Evolutionary conservation across 1,139 yeast species (phyloP).

Genomic region (Eremothecium gossypii): DNA sequence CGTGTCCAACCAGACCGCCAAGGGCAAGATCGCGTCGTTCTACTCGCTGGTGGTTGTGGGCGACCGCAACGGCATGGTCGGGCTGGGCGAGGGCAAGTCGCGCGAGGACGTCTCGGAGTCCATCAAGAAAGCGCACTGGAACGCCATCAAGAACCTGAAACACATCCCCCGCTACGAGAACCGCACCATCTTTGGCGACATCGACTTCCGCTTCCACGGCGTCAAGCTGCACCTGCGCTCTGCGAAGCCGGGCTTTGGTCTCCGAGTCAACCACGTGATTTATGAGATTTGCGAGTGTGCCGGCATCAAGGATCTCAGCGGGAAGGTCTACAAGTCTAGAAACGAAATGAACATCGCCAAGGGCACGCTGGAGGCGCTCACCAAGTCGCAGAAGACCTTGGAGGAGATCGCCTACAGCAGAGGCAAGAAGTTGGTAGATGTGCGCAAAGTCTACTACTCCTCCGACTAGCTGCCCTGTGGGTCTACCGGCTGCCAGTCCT

Average conservation of each 20-base stretch:
- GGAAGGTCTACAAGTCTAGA: conserved; percentile 85
- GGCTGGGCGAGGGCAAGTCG: conserved; percentile 92
- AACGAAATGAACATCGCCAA: conserved; percentile 92
- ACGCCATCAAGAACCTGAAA: conserved; percentile 78
- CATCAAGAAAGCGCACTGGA: conserved; percentile 82
- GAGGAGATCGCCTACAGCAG: conserved; percentile 86
- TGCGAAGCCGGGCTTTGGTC: conserved; percentile 91
- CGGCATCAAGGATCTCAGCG: conserved; percentile 89
- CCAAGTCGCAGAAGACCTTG: conserved; percentile 62
- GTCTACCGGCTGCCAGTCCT: not conserved
- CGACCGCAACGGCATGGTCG: conserved; percentile 86
- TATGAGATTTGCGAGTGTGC: conserved; percentile 91
- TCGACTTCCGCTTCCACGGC: conserved; percentile 79
- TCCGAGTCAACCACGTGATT: conserved; percentile 83
- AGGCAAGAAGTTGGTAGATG: conserved; percentile 92
- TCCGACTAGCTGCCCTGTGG: not conserved
- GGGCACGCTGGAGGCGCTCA: conserved; percentile 80
- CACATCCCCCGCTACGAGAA: conserved; percentile 82
- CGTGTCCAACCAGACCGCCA: conserved; percentile 86
- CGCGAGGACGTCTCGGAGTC: conserved; percentile 72
- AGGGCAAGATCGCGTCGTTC: conserved; percentile 83
- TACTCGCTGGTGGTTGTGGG: conserved; percentile 89
- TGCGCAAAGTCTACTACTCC: conserved; percentile 81
- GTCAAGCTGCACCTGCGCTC: conserved; percentile 73
- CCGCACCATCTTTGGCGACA: conserved; percentile 81